Percentiles rank a stretch among this genome's conserved stretches.
phyloP scores from a whole-genome alignment of 2,329 filamentous ascomycete species.

The Fusarium abutilonis region DNA sequence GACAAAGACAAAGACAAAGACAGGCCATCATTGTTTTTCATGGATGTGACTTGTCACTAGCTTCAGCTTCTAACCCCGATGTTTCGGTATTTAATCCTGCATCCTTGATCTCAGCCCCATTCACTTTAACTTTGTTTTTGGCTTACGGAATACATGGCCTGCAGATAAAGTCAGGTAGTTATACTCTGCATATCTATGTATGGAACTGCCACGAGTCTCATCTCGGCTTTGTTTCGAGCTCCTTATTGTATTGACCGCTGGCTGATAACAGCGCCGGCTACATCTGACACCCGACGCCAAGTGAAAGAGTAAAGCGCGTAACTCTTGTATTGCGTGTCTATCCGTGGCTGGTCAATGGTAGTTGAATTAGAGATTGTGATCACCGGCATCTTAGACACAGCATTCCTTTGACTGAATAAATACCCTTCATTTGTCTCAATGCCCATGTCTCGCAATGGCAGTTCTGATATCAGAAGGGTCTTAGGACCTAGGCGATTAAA shows the following conservation, averaged over 20 bases:
- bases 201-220: constrained; percentile 13
- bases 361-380: constrained; percentile 6
- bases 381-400: constrained; percentile 5
- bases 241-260: constrained; percentile 3
- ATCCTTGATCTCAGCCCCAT: not conserved
- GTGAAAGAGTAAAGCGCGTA: not conserved
- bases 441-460: not conserved
- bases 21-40: not conserved
- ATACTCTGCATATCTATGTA: too few species aligned
- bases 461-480: constrained; percentile 7
- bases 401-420: constrained; percentile 12
- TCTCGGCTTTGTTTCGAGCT: constrained; percentile 35
- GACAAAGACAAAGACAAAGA: not conserved
- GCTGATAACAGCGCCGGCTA: constrained; percentile 4
- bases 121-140: too few species aligned
- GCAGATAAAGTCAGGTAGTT: too few species aligned
- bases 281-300: not conserved
- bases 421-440: constrained; percentile 15
- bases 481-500: not conserved
- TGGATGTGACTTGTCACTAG: constrained; percentile 10
- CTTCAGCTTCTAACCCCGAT: constrained; percentile 21
- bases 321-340: not conserved
- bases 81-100: constrained; percentile 25
- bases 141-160: too few species aligned
- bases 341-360: constrained; percentile 15